Conservation (phyloP, 345 rosid species). For the Populus pruinosa region DNA sequence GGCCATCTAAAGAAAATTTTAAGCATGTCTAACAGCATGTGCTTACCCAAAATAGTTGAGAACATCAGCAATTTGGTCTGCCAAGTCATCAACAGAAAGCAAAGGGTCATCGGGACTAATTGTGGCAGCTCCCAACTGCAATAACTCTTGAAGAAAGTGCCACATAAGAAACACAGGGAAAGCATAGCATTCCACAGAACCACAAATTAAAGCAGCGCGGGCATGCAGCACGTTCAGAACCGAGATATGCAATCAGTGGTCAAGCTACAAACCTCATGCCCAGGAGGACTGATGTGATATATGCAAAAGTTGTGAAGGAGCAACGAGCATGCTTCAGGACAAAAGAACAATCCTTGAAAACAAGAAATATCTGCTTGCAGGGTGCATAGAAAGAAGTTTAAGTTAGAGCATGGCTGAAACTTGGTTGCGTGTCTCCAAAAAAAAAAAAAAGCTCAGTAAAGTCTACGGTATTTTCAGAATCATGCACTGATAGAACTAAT, state of each 20-base stretch:
- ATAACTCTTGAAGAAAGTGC: conserved; percentile 61
- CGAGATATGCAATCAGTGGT: conserved; percentile 3
- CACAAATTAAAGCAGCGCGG: conserved; percentile 24
- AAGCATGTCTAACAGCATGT: conserved; percentile 1
- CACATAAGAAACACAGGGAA: conserved; percentile 42
- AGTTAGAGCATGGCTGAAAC: conserved; percentile 8
- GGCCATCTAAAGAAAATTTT: not conserved
- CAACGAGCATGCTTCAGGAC: conserved; percentile 86
- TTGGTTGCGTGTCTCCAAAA: not conserved
- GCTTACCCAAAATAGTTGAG: conserved; percentile 90
- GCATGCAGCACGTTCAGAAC: conserved; percentile 5
- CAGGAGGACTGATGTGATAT: conserved; percentile 95
- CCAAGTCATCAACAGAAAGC: conserved; percentile 88
- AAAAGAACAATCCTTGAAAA: conserved; percentile 84
- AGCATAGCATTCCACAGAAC: conserved; percentile 16
- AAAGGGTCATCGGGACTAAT: conserved; percentile 52
- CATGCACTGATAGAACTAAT: not conserved
- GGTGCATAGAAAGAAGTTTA: conserved; percentile 5
- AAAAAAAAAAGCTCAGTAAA: not conserved
- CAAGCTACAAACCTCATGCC: conserved; percentile 83
- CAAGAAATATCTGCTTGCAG: conserved; percentile 74
- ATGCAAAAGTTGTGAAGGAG: conserved; percentile 92
- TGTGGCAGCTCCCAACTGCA: conserved; percentile 91
- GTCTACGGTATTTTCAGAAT: not conserved
- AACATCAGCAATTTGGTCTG: conserved; percentile 85